Evolutionary conservation across 345 rosid species (phyloP).

Genomic region (Adansonia digitata): DNA sequence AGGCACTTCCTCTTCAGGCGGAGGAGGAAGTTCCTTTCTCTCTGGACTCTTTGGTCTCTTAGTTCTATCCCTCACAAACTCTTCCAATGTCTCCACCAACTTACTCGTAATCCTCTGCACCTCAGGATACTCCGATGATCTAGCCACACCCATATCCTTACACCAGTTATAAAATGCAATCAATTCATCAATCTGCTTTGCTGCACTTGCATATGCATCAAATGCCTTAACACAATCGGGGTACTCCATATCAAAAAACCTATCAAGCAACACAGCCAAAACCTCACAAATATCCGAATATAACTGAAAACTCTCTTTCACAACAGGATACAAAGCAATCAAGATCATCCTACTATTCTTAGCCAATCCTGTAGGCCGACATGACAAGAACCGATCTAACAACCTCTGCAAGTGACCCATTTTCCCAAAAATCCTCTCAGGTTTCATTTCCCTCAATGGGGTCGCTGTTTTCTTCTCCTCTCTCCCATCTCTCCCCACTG

Average conservation of each 20-base stretch:
- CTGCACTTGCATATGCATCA: constrained; percentile 64
- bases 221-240: constrained; percentile 73
- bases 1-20: constrained; percentile 34
- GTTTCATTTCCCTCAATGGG: constrained; percentile 70
- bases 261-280: constrained; percentile 73
- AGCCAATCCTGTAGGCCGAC: constrained; percentile 83
- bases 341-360: constrained; percentile 62
- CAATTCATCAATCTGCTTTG: constrained; percentile 84
- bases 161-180: constrained; percentile 70
- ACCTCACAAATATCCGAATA: constrained; percentile 81
- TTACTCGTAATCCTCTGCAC: constrained; percentile 82
- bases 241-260: constrained; percentile 83
- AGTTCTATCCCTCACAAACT: constrained; percentile 76
- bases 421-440: constrained; percentile 72
- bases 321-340: constrained; percentile 65
- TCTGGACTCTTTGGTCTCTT: constrained; percentile 69
- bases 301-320: constrained; percentile 78
- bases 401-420: constrained; percentile 84
- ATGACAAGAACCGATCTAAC: constrained; percentile 71
- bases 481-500: constrained; percentile 30
- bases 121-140: constrained; percentile 92
- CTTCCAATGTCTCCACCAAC: constrained; percentile 74
- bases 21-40: constrained; percentile 49
- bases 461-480: constrained; percentile 41
- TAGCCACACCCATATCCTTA: constrained; percentile 67